phyloP scores from a whole-genome alignment of 192 early-diverging fungal genomes.

The Podochytrium sp. region DNA sequence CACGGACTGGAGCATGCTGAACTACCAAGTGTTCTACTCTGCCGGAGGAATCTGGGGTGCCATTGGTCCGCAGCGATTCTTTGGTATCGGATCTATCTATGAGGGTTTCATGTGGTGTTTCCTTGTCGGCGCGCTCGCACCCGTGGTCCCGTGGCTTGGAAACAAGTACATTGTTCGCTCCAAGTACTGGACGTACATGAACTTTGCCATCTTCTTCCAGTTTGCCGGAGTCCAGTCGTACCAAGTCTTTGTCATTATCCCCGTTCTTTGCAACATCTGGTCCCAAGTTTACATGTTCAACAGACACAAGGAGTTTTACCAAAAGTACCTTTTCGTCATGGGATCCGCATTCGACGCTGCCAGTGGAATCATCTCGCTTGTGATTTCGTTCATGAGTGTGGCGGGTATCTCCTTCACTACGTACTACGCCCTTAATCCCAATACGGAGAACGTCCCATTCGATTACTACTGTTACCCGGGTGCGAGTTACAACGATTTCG shows the following conservation, averaged over 20 bases:
- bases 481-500: conserved; percentile 5
- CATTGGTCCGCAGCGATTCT: conserved; percentile 67
- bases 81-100: conserved; percentile 44
- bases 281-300: not conserved
- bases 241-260: conserved; percentile 2
- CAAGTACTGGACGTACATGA: conserved; percentile 33
- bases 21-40: conserved; percentile 23
- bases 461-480: conserved; percentile 28
- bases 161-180: conserved; percentile 20
- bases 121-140: conserved; percentile 32
- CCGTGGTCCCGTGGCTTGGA: conserved; percentile 39
- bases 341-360: conserved; percentile 60
- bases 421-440: conserved; percentile 7
- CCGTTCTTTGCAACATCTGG: not conserved
- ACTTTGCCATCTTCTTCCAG: conserved; percentile 30
- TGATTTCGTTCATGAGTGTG: not conserved
- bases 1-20: not conserved
- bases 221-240: not conserved
- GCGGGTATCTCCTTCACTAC: not conserved
- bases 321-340: conserved; percentile 60
- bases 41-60: conserved; percentile 50
- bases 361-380: not conserved
- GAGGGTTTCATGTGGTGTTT: conserved; percentile 24
- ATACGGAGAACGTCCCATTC: conserved; percentile 4
- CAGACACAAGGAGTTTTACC: conserved; percentile 23